Evolutionary conservation across 257 asterid species (phyloP).

Genomic region (Verbascum thapsus): DNA sequence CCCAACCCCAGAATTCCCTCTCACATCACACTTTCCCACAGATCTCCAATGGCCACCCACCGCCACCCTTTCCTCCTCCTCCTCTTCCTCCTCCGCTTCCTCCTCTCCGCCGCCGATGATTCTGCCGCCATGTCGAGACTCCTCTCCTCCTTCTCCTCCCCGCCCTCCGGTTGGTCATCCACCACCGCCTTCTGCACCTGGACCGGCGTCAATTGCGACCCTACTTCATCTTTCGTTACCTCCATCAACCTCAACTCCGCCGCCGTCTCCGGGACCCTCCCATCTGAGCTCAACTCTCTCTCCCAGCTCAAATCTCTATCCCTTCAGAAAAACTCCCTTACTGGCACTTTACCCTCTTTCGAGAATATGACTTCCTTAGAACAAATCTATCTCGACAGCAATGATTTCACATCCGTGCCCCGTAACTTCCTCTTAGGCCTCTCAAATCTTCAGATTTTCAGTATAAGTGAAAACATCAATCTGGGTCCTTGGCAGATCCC

Average conservation of each 20-base stretch:
- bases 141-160: slow-evolving; percentile 53
- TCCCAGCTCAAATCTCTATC: slow-evolving; percentile 57
- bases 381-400: slow-evolving; percentile 52
- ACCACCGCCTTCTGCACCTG: slow-evolving; percentile 59
- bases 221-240: slow-evolving; percentile 45
- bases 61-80: slow-evolving; percentile 33
- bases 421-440: slow-evolving; percentile 60
- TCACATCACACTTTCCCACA: slow-evolving; percentile 14
- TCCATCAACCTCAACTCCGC: slow-evolving; percentile 55
- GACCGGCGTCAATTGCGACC: slow-evolving; percentile 62
- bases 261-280: slow-evolving; percentile 65
- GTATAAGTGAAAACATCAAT: slow-evolving; percentile 49
- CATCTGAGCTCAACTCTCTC: slow-evolving; percentile 61
- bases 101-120: slow-evolving; percentile 67
- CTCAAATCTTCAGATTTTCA: slow-evolving; percentile 43
- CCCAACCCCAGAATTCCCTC: slow-evolving; percentile 10
- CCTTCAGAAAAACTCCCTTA: slow-evolving; percentile 59
- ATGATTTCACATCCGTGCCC: slow-evolving; percentile 54
- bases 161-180: slow-evolving; percentile 72
- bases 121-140: slow-evolving; percentile 62
- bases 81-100: slow-evolving; percentile 30
- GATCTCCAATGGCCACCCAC: slow-evolving; percentile 44
- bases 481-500: slow-evolving; percentile 75
- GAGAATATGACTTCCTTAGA: slow-evolving; percentile 61
- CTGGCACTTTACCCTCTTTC: slow-evolving; percentile 75